Base-by-base conservation (phyloP, 345 rosid species). In the Xanthoceras sorbifolium region DNA sequence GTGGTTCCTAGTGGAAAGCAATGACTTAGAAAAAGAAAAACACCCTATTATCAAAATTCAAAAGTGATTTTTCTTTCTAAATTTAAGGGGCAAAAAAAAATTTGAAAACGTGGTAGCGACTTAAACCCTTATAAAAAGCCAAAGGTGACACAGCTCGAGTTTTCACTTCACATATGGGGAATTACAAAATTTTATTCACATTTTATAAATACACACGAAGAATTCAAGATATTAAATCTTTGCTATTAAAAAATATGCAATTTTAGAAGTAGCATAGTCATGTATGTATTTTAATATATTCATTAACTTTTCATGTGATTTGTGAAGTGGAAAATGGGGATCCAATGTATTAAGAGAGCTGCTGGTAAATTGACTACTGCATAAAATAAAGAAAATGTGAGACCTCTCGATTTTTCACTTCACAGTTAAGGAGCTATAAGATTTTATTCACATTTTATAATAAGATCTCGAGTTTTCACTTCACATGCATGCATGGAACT, bases 351-450 rank as follows among this genome's bases (percentile, higher is more conserved):
- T 36, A 26, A 20, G 12, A 67, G 34, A 40, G 4, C 7, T 34
- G 18, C 54, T 4, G 10, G 71, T 42, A 10, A 9, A 40, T 18
- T 22, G n/a, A 11, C 15, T 38, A 36, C 3, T 44, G 3, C 15
- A 44, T 44, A 44, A 44, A 44, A 7, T 11, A 44, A 44, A 9
- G 15, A 44, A 12, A 44, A 4, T 18, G 4, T 64, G 14, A 38
- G 15, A 29, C 3, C 14, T 69, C 12, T 81, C 73, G 60, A 82
- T 48, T 82, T 57, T 76, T 68, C 62, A 46, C 62, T 79, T 64
- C 82, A 64, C 72, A 69, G 9, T 50, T 20, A 46, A 4, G 18
- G 18, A 46, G 20, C 5, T 15, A 46, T 20, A 3, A 14, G 3
- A 46, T 72, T 38, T 2, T 18, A 36, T 34, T 57, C 31, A 67